Base-by-base conservation (phyloP, 495 filamentous ascomycete genomes). In the Penicillium cinerascens region DNA sequence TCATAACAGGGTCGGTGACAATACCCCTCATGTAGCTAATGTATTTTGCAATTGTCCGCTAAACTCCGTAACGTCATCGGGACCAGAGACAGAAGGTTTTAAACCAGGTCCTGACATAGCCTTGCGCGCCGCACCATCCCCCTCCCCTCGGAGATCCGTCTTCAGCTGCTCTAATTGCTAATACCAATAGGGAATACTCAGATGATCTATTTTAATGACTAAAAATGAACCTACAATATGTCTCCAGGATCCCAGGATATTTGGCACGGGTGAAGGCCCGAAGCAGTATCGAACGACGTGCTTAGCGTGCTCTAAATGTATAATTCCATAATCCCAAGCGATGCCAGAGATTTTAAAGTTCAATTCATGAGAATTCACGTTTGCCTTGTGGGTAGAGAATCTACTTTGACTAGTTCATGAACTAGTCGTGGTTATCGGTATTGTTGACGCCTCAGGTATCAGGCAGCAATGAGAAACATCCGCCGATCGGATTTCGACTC, bases 291-390 rank as follows among this genome's bases (percentile, higher is more conserved):
- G 20, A 42, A 51, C 22, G 51, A 45, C 27, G 44, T 58, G 29
- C 54, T 64, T 29, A 56, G 16, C 42, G 42, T 59, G 27, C 26
- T 35, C 35, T 46, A 18, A 48, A 29, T 33, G 39, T 43, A 43
- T 49, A 42, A 13, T 15, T 13, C 3, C 29, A 18, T 21, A 42
- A 11, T 21, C 39, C 5, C 18, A 6, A 21, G n/a, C n/a, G n/a
- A n/a, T n/a, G n/a, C n/a, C n/a, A n/a, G n/a, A n/a, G n/a, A n/a
- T n/a, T n/a, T n/a, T n/a, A n/a, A n/a, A n/a, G n/a, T n/a, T n/a
- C n/a, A n/a, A n/a, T n/a, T n/a, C n/a, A n/a, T n/a, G n/a, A n/a
- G n/a, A n/a, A n/a, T n/a, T n/a, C n/a, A n/a, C n/a, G n/a, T n/a
- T n/a, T n/a, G n/a, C n/a, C n/a, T n/a, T n/a, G n/a, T n/a, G n/a